Percentiles rank a stretch among this genome's conserved stretches.
Evolutionary conservation across 2,329 filamentous ascomycete species (phyloP).

Genomic region (Zasmidium angulare): DNA sequence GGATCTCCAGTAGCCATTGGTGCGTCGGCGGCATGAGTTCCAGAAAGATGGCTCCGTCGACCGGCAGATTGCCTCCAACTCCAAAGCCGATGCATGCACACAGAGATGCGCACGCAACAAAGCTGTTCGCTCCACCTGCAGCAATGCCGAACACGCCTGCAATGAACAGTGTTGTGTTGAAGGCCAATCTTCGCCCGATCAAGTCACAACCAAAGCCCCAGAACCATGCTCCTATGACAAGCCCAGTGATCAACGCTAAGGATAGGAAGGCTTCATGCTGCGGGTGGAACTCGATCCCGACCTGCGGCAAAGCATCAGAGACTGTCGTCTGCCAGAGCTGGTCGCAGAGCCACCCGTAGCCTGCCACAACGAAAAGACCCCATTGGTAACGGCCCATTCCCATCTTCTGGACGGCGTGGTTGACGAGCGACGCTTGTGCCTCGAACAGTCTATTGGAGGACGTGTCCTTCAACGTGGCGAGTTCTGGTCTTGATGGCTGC

Average conservation of each 20-base stretch:
- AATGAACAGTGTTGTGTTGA: slow-evolving; percentile 58
- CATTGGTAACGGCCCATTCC: slow-evolving; percentile 56
- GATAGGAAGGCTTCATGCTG: slow-evolving; percentile 57
- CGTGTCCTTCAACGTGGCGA: not conserved
- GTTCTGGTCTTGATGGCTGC: not conserved
- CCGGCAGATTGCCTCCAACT: slow-evolving; percentile 53
- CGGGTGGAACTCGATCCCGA: slow-evolving; percentile 54
- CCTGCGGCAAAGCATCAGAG: slow-evolving; percentile 58
- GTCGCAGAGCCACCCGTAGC: slow-evolving; percentile 56
- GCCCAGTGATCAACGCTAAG: slow-evolving; percentile 53
- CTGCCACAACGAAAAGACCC: slow-evolving; percentile 51
- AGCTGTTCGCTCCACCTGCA: slow-evolving; percentile 50
- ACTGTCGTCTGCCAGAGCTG: slow-evolving; percentile 52
- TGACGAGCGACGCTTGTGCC: not conserved
- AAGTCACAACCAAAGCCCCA: slow-evolving; percentile 52
- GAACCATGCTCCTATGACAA: slow-evolving; percentile 55
- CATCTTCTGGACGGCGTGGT: slow-evolving; percentile 55
- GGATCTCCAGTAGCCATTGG: slow-evolving; percentile 52
- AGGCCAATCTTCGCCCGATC: slow-evolving; percentile 54
- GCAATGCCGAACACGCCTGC: slow-evolving; percentile 54
- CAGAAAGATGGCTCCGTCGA: slow-evolving; percentile 56
- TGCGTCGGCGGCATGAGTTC: slow-evolving; percentile 55
- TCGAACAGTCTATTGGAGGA: not conserved
- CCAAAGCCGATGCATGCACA: slow-evolving; percentile 54
- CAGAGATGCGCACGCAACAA: slow-evolving; percentile 42